These are phyloP conservation scores for Pythium utonaiense DNA, from an alignment of 352 stramenopile genomes.

Conservation along the genomic window DNA sequence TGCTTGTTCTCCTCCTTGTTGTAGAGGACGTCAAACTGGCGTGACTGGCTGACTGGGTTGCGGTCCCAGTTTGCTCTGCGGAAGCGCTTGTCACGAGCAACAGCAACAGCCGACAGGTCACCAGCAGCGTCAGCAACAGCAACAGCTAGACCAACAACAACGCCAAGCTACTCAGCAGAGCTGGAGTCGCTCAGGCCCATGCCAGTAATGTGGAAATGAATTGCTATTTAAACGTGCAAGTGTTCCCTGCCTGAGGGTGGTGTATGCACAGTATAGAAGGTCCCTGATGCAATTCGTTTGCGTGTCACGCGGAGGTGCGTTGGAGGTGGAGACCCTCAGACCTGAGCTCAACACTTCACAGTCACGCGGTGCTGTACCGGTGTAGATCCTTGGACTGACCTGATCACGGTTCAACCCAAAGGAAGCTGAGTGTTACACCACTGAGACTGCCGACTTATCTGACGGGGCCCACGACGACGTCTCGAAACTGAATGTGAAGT, in stretches of 20 bases:
- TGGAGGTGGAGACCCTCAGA: too few relatives aligned
- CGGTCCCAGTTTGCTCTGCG: slow-evolving; percentile 43
- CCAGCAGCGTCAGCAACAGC: background rate
- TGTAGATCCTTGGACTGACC: too few relatives aligned
- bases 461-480: too few relatives aligned
- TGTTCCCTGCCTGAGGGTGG: background rate
- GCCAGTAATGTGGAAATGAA: slow-evolving; percentile 11
- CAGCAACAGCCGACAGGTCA: slow-evolving; percentile 25
- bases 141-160: slow-evolving; percentile 14
- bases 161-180: background rate
- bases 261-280: background rate
- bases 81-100: slow-evolving; percentile 35
- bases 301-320: too few relatives aligned
- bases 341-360: too few relatives aligned
- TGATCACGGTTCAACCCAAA: too few relatives aligned
- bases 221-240: slow-evolving; percentile 23
- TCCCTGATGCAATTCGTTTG: too few relatives aligned
- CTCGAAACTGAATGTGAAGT: too few relatives aligned
- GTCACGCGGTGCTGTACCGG: too few relatives aligned
- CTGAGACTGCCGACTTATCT: too few relatives aligned
- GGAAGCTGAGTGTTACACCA: too few relatives aligned
- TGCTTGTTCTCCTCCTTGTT: slow-evolving; percentile 50
- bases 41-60: slow-evolving; percentile 65
- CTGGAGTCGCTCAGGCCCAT: slow-evolving; percentile 14
- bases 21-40: slow-evolving; percentile 47